Conservation (phyloP, 2,329 filamentous ascomycete species). For the Fusarium algeriense region DNA sequence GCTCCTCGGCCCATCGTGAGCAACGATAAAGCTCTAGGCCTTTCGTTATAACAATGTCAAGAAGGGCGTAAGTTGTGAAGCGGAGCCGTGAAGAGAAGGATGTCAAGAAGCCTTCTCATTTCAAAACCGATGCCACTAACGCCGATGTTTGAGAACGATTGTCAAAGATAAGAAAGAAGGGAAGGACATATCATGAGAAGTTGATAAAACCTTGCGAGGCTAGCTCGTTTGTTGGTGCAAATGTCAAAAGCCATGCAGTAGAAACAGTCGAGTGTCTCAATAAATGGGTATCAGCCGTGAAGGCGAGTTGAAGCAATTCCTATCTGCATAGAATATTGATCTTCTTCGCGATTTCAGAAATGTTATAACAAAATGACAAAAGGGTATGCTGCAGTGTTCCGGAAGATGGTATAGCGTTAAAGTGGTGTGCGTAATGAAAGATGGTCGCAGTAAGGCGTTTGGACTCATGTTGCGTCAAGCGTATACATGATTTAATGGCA, state of each 20-base stretch:
- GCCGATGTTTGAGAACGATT: constrained; percentile 32
- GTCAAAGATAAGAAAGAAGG: constrained; percentile 22
- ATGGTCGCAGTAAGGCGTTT: constrained; percentile 35
- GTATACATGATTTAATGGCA: constrained; percentile 15
- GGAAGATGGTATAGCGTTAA: constrained; percentile 43
- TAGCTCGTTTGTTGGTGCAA: constrained; percentile 24
- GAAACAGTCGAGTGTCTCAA: constrained; percentile 26
- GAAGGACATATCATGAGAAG: constrained; percentile 33
- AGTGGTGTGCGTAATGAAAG: constrained; percentile 37
- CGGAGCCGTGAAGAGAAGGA: constrained; percentile 23
- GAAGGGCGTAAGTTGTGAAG: constrained; percentile 12
- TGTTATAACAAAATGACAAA: constrained; percentile 43
- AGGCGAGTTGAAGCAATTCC: constrained; percentile 22
- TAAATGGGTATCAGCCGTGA: constrained; percentile 41
- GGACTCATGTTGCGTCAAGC: constrained; percentile 35
- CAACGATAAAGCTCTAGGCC: constrained; percentile 18
- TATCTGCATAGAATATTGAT: constrained; percentile 18
- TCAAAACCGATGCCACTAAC: constrained; percentile 39
- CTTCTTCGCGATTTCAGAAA: constrained; percentile 36
- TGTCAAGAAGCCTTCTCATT: constrained; percentile 31
- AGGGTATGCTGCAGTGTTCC: constrained; percentile 55
- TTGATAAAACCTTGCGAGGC: constrained; percentile 27
- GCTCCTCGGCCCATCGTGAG: constrained; percentile 8
- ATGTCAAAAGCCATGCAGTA: constrained; percentile 23
- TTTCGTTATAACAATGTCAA: constrained; percentile 16